Base-by-base conservation (phyloP, 495 filamentous ascomycete genomes). In the Talaromyces stipitatus region DNA sequence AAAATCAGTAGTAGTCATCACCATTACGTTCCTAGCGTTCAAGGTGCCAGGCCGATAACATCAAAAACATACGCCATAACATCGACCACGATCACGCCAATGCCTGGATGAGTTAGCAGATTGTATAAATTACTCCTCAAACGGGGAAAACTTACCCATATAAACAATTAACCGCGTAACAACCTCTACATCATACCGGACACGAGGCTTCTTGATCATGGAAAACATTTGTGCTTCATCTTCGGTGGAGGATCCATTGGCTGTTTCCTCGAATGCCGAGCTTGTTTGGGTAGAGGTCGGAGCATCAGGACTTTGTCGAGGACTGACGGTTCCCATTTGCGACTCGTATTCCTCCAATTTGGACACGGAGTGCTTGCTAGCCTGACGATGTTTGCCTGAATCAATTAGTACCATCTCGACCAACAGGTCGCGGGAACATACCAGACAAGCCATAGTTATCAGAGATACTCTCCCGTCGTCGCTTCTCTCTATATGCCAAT, bases 161-260 rank as follows among this genome's bases (percentile, higher is more conserved):
- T 98, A 98, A 38, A 98, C 91, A 64, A 98, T 87, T 53, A 98
- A 74, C 72, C 96, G 97, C 16, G 94, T 97, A 41, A 97, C 83
- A 20, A 98, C 92, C 67, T 98, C 94, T 8, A 97, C 92, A 73
- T 98, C 94, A 66, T 98, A 98, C 60, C 91, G 79, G 27, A 96
- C 91, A 54, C 94, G 83, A 18, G 94, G 91, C 69, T 85, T 91
- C 55, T 91, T 85, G 53, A 97, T 80, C 66, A 79, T 83, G 16
- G 84, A 85, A 67, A 97, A 96, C 63, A 98, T 83, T 64, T 96
- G 89, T 60, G 80, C 83, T 64, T 95, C 88, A 33, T 86, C 80
- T 33, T 27, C 47, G 4, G n/a, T 30, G 38, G 22, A 28, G 38
- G 22, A 28, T 9, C 29, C 14, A 22, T 50, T 26, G 45, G 16